phyloP scores from a whole-genome alignment of 257 asterid genomes.

The Dorcoceras hygrometricum region DNA sequence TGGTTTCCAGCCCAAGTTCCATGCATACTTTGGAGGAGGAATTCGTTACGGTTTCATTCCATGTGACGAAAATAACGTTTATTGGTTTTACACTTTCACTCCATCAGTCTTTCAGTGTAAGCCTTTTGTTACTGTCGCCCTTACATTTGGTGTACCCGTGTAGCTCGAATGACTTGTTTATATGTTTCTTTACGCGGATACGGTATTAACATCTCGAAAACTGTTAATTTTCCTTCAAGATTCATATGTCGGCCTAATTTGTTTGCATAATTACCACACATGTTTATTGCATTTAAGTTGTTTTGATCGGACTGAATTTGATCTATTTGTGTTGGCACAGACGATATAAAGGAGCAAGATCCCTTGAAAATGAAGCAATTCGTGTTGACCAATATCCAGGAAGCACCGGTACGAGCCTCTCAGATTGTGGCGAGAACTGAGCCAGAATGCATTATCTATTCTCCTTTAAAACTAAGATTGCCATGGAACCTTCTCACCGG shows the following conservation, averaged over 20 bases:
- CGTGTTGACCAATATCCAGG: constrained; percentile 37
- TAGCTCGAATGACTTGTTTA: too few species aligned
- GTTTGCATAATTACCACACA: neutral
- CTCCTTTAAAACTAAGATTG: constrained; percentile 42
- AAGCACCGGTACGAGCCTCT: constrained; percentile 30
- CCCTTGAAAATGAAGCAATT: constrained; percentile 64
- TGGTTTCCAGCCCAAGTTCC: constrained; percentile 43
- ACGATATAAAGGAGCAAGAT: constrained; percentile 37
- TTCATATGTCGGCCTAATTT: too few species aligned
- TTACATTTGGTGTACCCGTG: too few species aligned
- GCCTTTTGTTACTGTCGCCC: constrained; percentile 13
- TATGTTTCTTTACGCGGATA: too few species aligned
- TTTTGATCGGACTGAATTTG: too few species aligned
- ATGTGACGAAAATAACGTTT: constrained; percentile 52
- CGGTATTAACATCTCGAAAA: too few species aligned
- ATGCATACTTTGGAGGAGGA: constrained; percentile 59
- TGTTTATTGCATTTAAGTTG: too few species aligned
- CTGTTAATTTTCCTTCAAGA: too few species aligned
- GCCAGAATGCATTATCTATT: constrained; percentile 43
- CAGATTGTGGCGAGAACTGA: constrained; percentile 47
- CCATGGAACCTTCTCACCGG: constrained; percentile 58
- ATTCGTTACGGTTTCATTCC: constrained; percentile 60
- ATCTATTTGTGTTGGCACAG: constrained; percentile 28
- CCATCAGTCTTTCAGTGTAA: constrained; percentile 47
- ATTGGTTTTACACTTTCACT: constrained; percentile 71